phyloP scores from a whole-genome alignment of 2,329 filamentous ascomycete genomes.

The Blastomyces silverae region DNA sequence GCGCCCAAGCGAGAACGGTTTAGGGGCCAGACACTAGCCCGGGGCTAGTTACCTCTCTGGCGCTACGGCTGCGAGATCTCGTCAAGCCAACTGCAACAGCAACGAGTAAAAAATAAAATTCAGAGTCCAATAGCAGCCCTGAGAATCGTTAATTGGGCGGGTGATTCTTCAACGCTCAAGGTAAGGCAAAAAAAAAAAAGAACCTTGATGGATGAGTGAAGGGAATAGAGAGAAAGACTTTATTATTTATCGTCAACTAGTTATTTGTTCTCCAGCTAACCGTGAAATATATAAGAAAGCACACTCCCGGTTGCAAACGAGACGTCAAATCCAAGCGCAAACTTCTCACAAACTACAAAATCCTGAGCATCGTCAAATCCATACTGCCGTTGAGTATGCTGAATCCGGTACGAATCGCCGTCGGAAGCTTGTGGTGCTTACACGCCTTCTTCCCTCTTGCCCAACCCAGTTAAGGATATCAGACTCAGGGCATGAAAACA shows the following conservation, averaged over 20 bases:
- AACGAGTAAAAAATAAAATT: too few relatives aligned
- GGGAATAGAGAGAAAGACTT: not conserved
- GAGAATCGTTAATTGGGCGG: not conserved
- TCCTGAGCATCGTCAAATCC: not conserved
- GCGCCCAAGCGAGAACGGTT: conserved; percentile 5
- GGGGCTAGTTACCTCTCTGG: not conserved
- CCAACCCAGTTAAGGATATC: too few relatives aligned
- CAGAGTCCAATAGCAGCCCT: not conserved
- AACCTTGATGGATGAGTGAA: not conserved
- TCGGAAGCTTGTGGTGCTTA: too few relatives aligned
- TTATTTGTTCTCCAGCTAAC: not conserved
- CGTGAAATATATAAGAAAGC: too few relatives aligned
- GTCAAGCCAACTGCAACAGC: not conserved
- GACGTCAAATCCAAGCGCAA: not conserved
- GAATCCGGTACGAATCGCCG: too few relatives aligned
- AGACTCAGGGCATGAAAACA: not conserved
- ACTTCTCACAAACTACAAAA: not conserved
- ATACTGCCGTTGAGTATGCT: too few relatives aligned
- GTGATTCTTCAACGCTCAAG: not conserved
- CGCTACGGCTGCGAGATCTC: not conserved
- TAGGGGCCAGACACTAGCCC: not conserved
- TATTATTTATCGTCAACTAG: too few relatives aligned
- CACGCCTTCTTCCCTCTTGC: too few relatives aligned
- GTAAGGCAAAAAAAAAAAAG: too few relatives aligned
- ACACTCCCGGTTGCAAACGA: too few relatives aligned